A percentile compares a stretch with the other conserved stretches of the same genome.
phyloP scores from a whole-genome alignment of 1,284 basidiomycete species.

The Sporisorium exsertum region DNA sequence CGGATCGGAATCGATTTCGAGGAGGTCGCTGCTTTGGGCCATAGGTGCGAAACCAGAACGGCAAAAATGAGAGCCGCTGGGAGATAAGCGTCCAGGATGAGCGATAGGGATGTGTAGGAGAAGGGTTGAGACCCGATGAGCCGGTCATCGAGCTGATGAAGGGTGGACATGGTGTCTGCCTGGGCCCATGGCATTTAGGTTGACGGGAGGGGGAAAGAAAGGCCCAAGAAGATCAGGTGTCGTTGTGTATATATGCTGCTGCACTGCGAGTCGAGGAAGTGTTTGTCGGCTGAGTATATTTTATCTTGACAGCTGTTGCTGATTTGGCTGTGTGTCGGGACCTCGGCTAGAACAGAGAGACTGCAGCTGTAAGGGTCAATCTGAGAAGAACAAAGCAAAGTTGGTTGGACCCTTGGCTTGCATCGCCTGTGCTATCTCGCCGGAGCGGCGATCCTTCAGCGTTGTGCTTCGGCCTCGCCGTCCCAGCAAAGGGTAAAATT shows the following conservation, averaged over 20 bases:
- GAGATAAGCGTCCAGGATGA: constrained; percentile 30
- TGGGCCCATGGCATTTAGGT: background rate
- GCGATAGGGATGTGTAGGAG: constrained; percentile 10
- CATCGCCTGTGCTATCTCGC: background rate
- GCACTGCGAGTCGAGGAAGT: background rate
- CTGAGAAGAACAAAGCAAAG: background rate
- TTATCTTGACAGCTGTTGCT: background rate
- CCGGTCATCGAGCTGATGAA: constrained; percentile 15
- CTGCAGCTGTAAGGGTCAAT: background rate
- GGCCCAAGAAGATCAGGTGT: background rate
- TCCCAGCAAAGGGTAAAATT: no score
- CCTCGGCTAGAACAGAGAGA: no score
- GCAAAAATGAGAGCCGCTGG: constrained; percentile 17
- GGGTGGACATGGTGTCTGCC: background rate
- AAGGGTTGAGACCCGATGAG: background rate
- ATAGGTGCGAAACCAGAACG: constrained; percentile 7
- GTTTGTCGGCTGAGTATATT: no score
- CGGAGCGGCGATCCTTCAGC: no score
- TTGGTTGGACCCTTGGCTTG: background rate
- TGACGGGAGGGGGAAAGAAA: background rate
- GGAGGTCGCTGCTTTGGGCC: constrained; percentile 3
- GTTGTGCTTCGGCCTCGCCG: no score
- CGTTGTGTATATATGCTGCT: background rate
- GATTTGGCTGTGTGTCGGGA: no score
- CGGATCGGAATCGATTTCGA: constrained; percentile 11